These are phyloP conservation scores for Laburnicola sp. DNA, from an alignment of 2,329 filamentous ascomycete species.

Conservation along the genomic window DNA sequence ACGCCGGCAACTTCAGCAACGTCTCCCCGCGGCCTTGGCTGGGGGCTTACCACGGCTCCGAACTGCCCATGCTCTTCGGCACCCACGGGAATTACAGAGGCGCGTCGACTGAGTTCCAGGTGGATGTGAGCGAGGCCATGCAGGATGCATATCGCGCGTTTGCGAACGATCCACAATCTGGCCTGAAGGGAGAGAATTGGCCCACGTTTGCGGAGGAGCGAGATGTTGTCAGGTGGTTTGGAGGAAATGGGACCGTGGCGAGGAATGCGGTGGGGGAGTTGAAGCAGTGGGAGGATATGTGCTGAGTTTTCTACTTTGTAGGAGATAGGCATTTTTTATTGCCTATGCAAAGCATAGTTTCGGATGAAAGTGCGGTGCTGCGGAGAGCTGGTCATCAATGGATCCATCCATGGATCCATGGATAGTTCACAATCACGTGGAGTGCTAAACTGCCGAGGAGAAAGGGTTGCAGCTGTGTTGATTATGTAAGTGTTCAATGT, in stretches of 20 bases:
- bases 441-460: no score
- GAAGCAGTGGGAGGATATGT: conserved; percentile 1
- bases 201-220: background rate
- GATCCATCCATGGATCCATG: no score
- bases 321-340: background rate
- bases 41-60: conserved; percentile 22
- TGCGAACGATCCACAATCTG: conserved; percentile 22
- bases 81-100: conserved; percentile 13
- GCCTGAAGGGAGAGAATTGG: conserved; percentile 4
- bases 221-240: conserved; percentile 7
- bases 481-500: no score
- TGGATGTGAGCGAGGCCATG: conserved; percentile 31
- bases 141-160: conserved; percentile 33
- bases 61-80: conserved; percentile 18
- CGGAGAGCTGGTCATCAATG: no score
- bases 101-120: conserved; percentile 20
- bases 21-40: conserved; percentile 14
- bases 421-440: no score
- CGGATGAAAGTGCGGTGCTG: background rate
- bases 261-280: background rate
- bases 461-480: background rate
- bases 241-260: conserved; percentile 1
- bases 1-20: conserved; percentile 19
- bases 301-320: background rate
- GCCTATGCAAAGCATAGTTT: background rate